These are phyloP conservation scores for Fomitopsis schrenkii DNA, from an alignment of 1,284 basidiomycete genomes.

Conservation along the genomic window DNA sequence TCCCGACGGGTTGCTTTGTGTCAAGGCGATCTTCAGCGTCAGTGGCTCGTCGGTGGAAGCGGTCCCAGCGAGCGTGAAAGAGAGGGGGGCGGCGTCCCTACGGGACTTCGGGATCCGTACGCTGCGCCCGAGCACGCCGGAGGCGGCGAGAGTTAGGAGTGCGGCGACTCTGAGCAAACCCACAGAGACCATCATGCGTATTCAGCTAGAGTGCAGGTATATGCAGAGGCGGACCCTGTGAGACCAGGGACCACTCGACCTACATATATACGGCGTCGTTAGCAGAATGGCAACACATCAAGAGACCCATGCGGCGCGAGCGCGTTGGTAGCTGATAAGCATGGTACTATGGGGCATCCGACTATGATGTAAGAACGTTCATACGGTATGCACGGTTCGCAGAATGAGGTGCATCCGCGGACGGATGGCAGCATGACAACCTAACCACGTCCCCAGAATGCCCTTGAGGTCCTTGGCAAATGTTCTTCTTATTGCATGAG, in stretches of 20 bases:
- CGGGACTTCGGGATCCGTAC: not conserved
- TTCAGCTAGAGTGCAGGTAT: not conserved
- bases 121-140: constrained; percentile 13
- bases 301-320: too few relatives aligned
- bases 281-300: too few relatives aligned
- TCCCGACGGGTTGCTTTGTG: constrained; percentile 16
- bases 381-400: too few relatives aligned
- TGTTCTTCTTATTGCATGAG: too few relatives aligned
- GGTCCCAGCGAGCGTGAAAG: constrained; percentile 15
- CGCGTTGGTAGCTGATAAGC: too few relatives aligned
- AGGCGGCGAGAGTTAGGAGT: not conserved
- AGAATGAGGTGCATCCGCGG: too few relatives aligned
- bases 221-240: not conserved
- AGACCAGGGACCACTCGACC: not conserved
- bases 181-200: not conserved
- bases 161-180: not conserved
- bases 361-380: too few relatives aligned
- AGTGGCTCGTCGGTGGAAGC: constrained; percentile 15
- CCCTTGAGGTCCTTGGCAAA: too few relatives aligned
- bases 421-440: too few relatives aligned
- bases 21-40: constrained; percentile 23
- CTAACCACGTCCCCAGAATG: too few relatives aligned
- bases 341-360: too few relatives aligned
- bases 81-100: constrained; percentile 13
- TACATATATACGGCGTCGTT: not conserved